Conservation (phyloP, 176 grass and related monocot genomes). For the Avena insularis region DNA sequence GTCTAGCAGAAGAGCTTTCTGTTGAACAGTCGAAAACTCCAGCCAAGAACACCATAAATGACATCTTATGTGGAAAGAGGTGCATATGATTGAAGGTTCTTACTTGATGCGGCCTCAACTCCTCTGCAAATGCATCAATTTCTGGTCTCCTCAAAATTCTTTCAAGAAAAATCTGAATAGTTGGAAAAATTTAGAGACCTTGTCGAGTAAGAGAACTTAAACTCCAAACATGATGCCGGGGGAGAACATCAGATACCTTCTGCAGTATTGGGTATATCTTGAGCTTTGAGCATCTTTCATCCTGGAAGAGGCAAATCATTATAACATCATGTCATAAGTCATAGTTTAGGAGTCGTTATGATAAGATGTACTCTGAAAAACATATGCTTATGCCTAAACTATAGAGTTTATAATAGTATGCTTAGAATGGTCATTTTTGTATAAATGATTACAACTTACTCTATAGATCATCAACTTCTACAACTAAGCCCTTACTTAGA, state of each 20-base stretch:
- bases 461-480: conserved; percentile 51
- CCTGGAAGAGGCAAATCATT: conserved; percentile 1
- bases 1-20: conserved; percentile 98
- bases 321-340: background rate
- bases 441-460: conserved; percentile 58
- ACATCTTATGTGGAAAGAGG: background rate
- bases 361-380: background rate
- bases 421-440: background rate
- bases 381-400: background rate
- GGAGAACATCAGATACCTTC: conserved; percentile 57
- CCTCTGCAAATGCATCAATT: conserved; percentile 98
- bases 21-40: conserved; percentile 41
- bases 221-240: background rate
- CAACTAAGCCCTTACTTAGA: conserved; percentile 47
- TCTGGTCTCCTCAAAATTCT: conserved; percentile 99
- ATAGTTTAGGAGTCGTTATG: background rate
- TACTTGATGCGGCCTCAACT: conserved; percentile 93
- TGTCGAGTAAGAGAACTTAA: conserved; percentile 24
- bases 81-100: background rate
- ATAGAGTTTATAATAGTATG: conserved; percentile 18
- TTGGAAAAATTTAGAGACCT: conserved; percentile 3
- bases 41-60: conserved; percentile 10
- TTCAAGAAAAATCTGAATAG: conserved; percentile 91
- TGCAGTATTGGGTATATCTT: conserved; percentile 99
- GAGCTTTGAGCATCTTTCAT: conserved; percentile 69